Conservation (phyloP, 768 basidiomycete genomes). For the Tremella yokohamensis region DNA sequence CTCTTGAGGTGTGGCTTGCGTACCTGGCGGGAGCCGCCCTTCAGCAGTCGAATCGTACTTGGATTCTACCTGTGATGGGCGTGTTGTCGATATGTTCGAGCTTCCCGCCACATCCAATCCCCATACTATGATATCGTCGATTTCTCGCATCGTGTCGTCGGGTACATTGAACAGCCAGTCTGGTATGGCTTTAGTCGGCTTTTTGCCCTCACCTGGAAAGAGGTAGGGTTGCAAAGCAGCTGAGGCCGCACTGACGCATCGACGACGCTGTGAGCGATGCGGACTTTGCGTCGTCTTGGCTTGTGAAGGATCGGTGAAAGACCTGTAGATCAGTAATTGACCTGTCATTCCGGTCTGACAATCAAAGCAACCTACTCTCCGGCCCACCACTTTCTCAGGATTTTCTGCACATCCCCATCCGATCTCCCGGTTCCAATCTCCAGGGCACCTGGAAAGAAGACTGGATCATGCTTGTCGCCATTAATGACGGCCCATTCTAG, state of each 20-base stretch:
- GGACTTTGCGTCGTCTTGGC: background rate
- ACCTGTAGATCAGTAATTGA: background rate
- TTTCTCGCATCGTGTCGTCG: constrained; percentile 7
- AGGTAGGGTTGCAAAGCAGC: constrained; percentile 23
- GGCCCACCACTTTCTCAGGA: constrained; percentile 39
- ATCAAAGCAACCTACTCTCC: constrained; percentile 30
- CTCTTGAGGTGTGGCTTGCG: background rate
- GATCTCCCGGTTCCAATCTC: constrained; percentile 20
- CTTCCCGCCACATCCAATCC: constrained; percentile 18
- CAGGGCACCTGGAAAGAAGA: constrained; percentile 13
- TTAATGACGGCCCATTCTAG: constrained; percentile 22
- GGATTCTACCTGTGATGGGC: too few species aligned
- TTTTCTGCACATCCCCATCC: constrained; percentile 24
- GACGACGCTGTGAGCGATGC: background rate
- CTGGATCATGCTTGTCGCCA: constrained; percentile 30
- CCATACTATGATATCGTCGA: constrained; percentile 31
- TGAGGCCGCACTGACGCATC: background rate
- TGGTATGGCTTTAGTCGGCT: constrained; percentile 23
- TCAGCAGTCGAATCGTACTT: too few species aligned
- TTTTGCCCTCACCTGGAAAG: constrained; percentile 6
- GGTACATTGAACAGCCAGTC: constrained; percentile 38
- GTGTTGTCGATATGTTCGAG: too few species aligned
- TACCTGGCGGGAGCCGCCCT: too few species aligned
- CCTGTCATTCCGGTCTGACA: background rate
- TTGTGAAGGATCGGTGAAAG: background rate